phyloP scores from a whole-genome alignment of 768 basidiomycete genomes.

The Mycena vitilis region DNA sequence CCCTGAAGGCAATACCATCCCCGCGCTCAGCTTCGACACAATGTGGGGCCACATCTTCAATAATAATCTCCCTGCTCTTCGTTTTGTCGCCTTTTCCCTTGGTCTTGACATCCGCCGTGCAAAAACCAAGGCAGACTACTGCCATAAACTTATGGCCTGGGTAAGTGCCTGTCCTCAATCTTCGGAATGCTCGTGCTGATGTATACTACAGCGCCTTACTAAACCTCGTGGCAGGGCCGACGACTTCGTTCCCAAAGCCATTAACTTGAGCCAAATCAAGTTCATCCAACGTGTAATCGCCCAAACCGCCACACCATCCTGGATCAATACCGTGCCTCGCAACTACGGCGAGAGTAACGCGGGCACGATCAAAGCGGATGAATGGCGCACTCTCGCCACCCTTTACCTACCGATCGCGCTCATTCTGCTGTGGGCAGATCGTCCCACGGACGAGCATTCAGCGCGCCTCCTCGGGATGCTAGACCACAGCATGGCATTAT shows the following conservation, averaged over 20 bases:
- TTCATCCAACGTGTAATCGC: constrained; percentile 32
- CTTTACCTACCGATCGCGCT: too few relatives aligned
- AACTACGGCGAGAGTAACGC: constrained; percentile 39
- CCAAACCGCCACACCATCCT: constrained; percentile 29
- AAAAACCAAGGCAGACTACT: constrained; percentile 24
- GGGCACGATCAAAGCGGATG: constrained; percentile 46
- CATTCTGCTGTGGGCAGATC: too few relatives aligned
- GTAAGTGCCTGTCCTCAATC: constrained; percentile 23
- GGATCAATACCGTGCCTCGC: constrained; percentile 35
- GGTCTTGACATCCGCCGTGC: constrained; percentile 12
- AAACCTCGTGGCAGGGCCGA: not conserved
- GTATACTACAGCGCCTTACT: constrained; percentile 24
- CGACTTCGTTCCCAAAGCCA: constrained; percentile 19
- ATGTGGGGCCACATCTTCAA: constrained; percentile 12
- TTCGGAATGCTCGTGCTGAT: constrained; percentile 14
- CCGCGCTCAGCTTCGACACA: constrained; percentile 18
- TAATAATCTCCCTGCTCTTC: constrained; percentile 22
- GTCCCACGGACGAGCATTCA: too few relatives aligned
- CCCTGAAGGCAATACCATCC: constrained; percentile 19
- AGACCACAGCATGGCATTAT: too few relatives aligned
- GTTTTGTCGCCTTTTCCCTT: constrained; percentile 25
- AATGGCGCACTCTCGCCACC: constrained; percentile 41
- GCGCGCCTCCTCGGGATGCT: too few relatives aligned
- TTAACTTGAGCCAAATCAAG: constrained; percentile 29
- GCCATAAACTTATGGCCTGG: constrained; percentile 30